phyloP scores from a whole-genome alignment of 352 stramenopile genomes.

The Phytophthora pinifolia region DNA sequence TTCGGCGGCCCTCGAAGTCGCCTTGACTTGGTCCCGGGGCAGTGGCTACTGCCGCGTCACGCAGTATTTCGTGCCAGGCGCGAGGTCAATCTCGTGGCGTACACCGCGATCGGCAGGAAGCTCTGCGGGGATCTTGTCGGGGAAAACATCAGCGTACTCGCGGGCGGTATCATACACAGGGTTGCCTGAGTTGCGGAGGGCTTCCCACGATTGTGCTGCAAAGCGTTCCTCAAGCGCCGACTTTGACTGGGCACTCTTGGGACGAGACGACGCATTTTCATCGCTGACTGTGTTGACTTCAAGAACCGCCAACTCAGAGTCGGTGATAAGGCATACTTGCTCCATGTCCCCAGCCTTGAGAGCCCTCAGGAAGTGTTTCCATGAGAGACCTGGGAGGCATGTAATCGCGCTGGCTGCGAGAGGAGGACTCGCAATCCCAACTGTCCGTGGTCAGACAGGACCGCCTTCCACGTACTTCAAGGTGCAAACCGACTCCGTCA shows the following conservation, averaged over 20 bases:
- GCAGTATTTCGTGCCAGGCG: conserved; percentile 6
- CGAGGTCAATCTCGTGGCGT: not conserved
- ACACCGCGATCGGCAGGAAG: conserved; percentile 17
- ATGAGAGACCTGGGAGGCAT: too few relatives aligned
- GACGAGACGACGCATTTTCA: not conserved
- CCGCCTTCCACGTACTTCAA: not conserved
- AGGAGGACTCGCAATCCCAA: not conserved
- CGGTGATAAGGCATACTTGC: too few relatives aligned
- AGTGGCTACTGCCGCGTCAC: conserved; percentile 14
- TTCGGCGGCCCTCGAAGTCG: conserved; percentile 13
- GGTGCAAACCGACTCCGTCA: not conserved
- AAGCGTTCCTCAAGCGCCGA: conserved; percentile 1
- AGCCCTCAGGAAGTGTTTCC: too few relatives aligned
- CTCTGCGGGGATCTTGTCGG: conserved; percentile 16
- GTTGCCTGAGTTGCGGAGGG: not conserved
- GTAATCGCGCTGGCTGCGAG: too few relatives aligned
- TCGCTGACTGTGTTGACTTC: too few relatives aligned
- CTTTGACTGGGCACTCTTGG: not conserved
- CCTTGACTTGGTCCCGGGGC: conserved; percentile 19
- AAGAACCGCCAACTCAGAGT: too few relatives aligned
- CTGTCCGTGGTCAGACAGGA: not conserved
- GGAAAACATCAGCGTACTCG: conserved; percentile 24
- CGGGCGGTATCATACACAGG: conserved; percentile 8
- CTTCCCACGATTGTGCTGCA: not conserved
- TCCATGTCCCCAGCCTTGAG: not conserved